Conservation (phyloP, 768 basidiomycete genomes). For the Sporobolomyces roseus region DNA sequence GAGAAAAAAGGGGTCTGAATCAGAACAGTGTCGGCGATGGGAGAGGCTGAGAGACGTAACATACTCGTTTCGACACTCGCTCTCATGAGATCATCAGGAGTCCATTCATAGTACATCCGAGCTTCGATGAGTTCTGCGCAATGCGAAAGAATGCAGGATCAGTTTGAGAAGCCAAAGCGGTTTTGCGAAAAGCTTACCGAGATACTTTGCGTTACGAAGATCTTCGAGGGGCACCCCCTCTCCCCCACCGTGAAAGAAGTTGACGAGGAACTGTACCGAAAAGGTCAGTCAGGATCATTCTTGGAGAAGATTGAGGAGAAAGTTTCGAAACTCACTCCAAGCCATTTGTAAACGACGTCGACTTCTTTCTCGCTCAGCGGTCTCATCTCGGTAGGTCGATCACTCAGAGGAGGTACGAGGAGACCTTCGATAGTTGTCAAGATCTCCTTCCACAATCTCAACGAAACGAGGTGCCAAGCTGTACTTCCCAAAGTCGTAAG, state of each 20-base stretch:
- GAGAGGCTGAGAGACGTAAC: too few relatives aligned
- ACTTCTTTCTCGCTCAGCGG: slow-evolving; percentile 92
- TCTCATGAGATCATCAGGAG: slow-evolving; percentile 53
- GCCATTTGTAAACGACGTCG: slow-evolving; percentile 97
- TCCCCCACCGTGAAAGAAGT: slow-evolving; percentile 92
- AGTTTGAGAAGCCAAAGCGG: background rate
- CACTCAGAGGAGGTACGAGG: slow-evolving; percentile 83
- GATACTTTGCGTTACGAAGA: slow-evolving; percentile 90
- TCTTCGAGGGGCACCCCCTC: slow-evolving; percentile 81
- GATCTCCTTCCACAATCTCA: slow-evolving; percentile 93
- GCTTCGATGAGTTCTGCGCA: slow-evolving; percentile 37
- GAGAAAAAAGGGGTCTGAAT: background rate
- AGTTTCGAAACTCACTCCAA: slow-evolving; percentile 65
- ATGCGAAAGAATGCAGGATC: background rate
- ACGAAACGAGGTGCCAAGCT: slow-evolving; percentile 71
- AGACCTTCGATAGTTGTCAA: slow-evolving; percentile 76
- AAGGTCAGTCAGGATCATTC: background rate
- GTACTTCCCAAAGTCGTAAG: too few relatives aligned
- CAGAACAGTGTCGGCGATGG: too few relatives aligned
- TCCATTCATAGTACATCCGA: slow-evolving; percentile 98
- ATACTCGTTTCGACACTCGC: slow-evolving; percentile 43
- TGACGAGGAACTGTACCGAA: slow-evolving; percentile 70
- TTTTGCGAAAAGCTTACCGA: slow-evolving; percentile 53
- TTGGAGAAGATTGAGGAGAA: too few relatives aligned
- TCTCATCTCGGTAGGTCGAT: slow-evolving; percentile 80